phyloP scores from a whole-genome alignment of 495 filamentous ascomycete genomes.

The Hypomontagnella submonticulosa region DNA sequence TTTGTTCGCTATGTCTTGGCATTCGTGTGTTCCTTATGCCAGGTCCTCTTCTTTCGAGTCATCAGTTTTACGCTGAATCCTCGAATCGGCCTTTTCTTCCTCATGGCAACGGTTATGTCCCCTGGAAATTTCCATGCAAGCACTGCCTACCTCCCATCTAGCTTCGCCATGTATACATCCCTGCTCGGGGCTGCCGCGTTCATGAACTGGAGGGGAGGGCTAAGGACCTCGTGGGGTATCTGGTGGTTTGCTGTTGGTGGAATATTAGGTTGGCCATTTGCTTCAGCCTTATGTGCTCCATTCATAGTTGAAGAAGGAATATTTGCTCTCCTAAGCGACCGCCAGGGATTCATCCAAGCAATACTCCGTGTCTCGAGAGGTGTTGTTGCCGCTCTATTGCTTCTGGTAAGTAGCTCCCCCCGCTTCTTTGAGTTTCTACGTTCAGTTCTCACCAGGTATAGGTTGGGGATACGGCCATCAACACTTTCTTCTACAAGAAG shows the following conservation, averaged over 20 bases:
- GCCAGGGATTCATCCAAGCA: constrained; percentile 66
- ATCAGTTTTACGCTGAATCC: constrained; percentile 79
- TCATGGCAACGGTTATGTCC: constrained; percentile 77
- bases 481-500: constrained; percentile 85
- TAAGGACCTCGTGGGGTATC: constrained; percentile 82
- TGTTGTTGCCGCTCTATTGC: constrained; percentile 68
- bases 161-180: constrained; percentile 94
- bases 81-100: constrained; percentile 83
- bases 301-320: constrained; percentile 81
- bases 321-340: constrained; percentile 66
- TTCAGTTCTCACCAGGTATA: constrained; percentile 29
- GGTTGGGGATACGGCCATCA: constrained; percentile 67
- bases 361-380: constrained; percentile 73
- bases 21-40: constrained; percentile 77
- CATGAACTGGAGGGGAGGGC: constrained; percentile 81
- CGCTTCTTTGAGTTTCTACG: neutral
- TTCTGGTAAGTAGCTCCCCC: constrained; percentile 69
- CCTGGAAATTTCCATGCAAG: constrained; percentile 95
- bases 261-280: constrained; percentile 95
- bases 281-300: constrained; percentile 82
- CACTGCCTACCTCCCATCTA: constrained; percentile 87
- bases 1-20: constrained; percentile 80
- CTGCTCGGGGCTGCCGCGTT: constrained; percentile 90
- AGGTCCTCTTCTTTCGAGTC: constrained; percentile 81
- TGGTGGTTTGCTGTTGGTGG: constrained; percentile 93